Evolutionary conservation across 352 stramenopile species (phyloP), one percentile per base, ranked within the genome.

Genomic region (Globisporangium ultimum): DNA sequence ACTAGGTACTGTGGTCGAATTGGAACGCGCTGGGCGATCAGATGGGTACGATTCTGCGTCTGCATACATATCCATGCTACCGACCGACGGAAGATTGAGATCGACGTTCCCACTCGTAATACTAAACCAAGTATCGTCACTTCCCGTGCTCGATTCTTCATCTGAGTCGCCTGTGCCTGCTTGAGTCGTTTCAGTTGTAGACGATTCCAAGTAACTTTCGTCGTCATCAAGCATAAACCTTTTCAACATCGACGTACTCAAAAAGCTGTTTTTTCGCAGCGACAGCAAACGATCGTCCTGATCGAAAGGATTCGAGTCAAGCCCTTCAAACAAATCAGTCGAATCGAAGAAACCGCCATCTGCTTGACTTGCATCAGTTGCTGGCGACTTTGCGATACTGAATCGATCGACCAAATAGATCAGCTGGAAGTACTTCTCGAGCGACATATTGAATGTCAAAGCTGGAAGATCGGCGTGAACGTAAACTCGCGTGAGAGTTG

Each of bases 81-180:
- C 59, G 48, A 56, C 20, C 7, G 59, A 56, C 38, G 41, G 21
- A 18, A 65, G 6, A 47, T 56, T 75, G 54, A 66, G 53, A 51
- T 89, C 80, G 22, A 81, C 54, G 32, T 80, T 89, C 15, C 77
- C 80, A 48, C 79, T 91, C 14, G 83, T 76, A 50, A 96, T 90
- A 45, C 87, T 96, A 62, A 96, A 96, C 87, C 87, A 96, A 0
- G 87, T 94, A 48, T 96, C 87, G 55, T 96, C 87, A 72, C 87
- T 96, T 34, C 80, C 78, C 46, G 84, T 80, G 58, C 84, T 90
- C 20, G 84, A 92, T 24, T 83, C 70, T 52, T 64, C 70, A 41
- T 89, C 84, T 0, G 70, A 85, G 24, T 87, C 76, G 18, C 43
- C 55, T 52, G 54, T 42, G 56, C 62, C 68, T 57, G 73, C 61